Percentiles rank a stretch among this genome's conserved stretches.
phyloP scores from a whole-genome alignment of 306 rosid genomes.

The Crotalaria pallida region DNA sequence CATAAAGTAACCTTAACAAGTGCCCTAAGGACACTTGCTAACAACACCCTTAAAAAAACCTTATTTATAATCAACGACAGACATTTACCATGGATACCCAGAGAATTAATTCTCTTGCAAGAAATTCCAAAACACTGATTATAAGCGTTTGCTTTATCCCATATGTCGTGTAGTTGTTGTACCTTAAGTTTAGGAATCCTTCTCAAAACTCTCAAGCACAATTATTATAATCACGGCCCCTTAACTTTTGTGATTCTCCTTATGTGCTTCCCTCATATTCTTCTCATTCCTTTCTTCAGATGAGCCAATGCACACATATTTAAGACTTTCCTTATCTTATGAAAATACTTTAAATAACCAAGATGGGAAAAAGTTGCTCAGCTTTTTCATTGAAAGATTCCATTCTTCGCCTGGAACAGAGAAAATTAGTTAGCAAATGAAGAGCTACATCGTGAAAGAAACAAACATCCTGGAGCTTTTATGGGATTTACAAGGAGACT shows the following conservation, averaged over 20 bases:
- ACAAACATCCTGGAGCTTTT: constrained; percentile 12
- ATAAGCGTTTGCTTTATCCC: constrained; percentile 37
- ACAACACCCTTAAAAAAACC: too few relatives aligned
- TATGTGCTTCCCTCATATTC: constrained; percentile 47
- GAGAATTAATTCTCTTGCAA: constrained; percentile 46
- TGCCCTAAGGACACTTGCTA: too few relatives aligned
- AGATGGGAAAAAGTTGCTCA: constrained; percentile 19
- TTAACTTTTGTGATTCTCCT: constrained; percentile 53
- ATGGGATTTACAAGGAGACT: background rate
- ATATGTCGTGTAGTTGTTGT: constrained; percentile 52
- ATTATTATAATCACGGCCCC: constrained; percentile 19
- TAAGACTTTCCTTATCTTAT: background rate
- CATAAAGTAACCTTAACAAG: too few relatives aligned
- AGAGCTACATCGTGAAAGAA: constrained; percentile 13
- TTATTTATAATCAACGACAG: constrained; percentile 18
- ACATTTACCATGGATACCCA: constrained; percentile 27
- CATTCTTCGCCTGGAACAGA: constrained; percentile 22
- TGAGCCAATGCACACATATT: constrained; percentile 8
- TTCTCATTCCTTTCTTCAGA: constrained; percentile 37
- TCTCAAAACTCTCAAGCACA: constrained; percentile 43
- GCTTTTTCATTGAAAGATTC: constrained; percentile 33
- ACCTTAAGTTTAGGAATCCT: constrained; percentile 54
- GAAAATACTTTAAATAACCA: background rate
- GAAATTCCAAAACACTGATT: constrained; percentile 43
- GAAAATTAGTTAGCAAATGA: constrained; percentile 24